A percentile compares a stretch with the other conserved stretches of the same genome.
phyloP scores from a whole-genome alignment of 495 filamentous ascomycete genomes.

The Tuber melanosporum region DNA sequence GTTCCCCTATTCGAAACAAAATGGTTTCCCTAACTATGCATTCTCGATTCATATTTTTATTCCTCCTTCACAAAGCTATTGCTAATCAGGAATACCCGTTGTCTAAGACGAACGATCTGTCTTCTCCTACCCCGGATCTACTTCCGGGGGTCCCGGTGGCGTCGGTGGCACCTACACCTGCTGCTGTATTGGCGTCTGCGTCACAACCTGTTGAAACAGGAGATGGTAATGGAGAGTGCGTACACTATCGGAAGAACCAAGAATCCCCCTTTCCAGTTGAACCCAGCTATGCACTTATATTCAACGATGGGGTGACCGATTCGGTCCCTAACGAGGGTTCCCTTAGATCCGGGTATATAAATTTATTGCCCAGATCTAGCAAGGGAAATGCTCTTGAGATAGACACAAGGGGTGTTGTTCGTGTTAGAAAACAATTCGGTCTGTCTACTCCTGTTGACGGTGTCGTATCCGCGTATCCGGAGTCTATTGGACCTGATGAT shows the following conservation, averaged over 20 bases:
- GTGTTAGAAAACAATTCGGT: background rate
- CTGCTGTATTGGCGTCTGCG: background rate
- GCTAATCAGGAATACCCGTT: background rate
- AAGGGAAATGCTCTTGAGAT: background rate
- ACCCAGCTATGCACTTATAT: background rate
- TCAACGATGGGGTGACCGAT: background rate
- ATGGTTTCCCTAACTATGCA: background rate
- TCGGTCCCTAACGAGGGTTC: background rate
- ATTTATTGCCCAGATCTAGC: background rate
- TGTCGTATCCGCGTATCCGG: background rate
- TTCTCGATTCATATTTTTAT: conserved; percentile 2
- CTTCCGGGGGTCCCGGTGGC: background rate
- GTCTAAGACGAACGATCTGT: background rate
- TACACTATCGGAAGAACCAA: background rate
- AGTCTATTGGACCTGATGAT: background rate
- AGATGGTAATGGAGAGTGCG: background rate
- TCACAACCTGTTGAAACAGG: background rate
- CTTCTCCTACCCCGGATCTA: background rate
- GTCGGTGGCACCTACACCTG: background rate
- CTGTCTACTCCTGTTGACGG: background rate
- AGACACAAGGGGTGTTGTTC: background rate
- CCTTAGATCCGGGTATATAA: background rate
- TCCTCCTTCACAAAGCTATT: background rate
- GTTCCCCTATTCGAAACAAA: background rate
- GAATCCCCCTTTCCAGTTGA: background rate